Evolutionary conservation across 2,329 filamentous ascomycete genomes (phyloP).

Genomic region (Ploettnerulaceae sp.): DNA sequence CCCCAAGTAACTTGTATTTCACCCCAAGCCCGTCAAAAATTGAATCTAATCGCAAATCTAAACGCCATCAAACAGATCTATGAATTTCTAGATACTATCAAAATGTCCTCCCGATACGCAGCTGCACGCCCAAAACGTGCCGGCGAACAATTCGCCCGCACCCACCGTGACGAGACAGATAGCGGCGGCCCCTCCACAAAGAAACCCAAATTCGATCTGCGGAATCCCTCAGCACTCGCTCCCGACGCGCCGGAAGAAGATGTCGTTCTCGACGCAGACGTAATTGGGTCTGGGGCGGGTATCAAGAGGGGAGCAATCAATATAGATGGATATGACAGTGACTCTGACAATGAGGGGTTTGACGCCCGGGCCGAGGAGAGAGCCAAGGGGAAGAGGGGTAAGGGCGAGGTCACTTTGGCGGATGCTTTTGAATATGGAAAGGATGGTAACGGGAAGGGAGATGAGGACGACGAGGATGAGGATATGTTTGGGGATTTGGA

Average conservation of each 20-base stretch:
- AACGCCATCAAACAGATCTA: background rate
- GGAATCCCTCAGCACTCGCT: constrained; percentile 88
- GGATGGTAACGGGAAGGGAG: constrained; percentile 31
- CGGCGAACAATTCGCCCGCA: constrained; percentile 74
- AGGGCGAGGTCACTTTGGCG: constrained; percentile 43
- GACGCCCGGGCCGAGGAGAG: constrained; percentile 65
- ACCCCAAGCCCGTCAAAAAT: constrained; percentile 1
- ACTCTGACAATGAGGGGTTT: constrained; percentile 89
- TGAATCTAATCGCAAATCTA: background rate
- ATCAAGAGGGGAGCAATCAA: constrained; percentile 94
- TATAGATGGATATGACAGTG: constrained; percentile 93
- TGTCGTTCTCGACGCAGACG: constrained; percentile 80
- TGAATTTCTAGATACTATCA: constrained; percentile 29
- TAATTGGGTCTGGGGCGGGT: constrained; percentile 71
- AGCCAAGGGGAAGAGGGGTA: constrained; percentile 39
- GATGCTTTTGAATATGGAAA: constrained; percentile 51
- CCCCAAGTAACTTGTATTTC: background rate
- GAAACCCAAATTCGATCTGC: constrained; percentile 87
- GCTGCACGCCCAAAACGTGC: constrained; percentile 77
- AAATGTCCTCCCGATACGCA: constrained; percentile 52
- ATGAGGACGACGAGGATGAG: constrained; percentile 57
- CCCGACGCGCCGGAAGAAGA: constrained; percentile 74
- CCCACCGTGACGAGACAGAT: constrained; percentile 57
- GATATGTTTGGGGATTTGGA: constrained; percentile 81
- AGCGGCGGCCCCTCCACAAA: constrained; percentile 49